phyloP scores from a whole-genome alignment of 495 filamentous ascomycete species.

The Penicillium riverlandense region DNA sequence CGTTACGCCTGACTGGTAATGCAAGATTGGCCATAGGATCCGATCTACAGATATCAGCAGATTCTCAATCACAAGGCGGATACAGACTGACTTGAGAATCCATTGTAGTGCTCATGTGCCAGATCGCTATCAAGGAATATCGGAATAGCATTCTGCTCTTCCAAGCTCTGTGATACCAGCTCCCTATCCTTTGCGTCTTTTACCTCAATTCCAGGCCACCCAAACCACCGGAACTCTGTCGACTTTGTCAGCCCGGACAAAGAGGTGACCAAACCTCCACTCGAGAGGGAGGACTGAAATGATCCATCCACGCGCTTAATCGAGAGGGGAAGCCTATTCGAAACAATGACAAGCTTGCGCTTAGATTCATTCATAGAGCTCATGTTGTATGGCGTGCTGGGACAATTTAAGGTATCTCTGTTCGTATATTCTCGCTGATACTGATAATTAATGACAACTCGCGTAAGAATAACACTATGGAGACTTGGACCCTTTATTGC shows the following conservation, averaged over 20 bases:
- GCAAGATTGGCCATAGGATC: constrained; percentile 84
- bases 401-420: too few relatives aligned
- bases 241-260: constrained; percentile 73
- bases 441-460: too few relatives aligned
- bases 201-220: constrained; percentile 77
- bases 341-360: constrained; percentile 43
- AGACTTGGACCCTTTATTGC: too few relatives aligned
- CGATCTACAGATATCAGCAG: constrained; percentile 47
- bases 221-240: constrained; percentile 83
- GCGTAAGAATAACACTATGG: too few relatives aligned
- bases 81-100: constrained; percentile 58
- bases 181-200: constrained; percentile 50
- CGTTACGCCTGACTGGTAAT: constrained; percentile 84
- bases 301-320: constrained; percentile 66
- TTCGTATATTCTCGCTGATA: too few relatives aligned
- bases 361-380: background rate
- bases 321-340: constrained; percentile 80
- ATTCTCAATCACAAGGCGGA: background rate
- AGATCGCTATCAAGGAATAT: constrained; percentile 63
- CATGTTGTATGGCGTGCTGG: too few relatives aligned
- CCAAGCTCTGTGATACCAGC: constrained; percentile 50
- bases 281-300: constrained; percentile 81
- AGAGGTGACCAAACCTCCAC: constrained; percentile 83
- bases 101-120: constrained; percentile 67
- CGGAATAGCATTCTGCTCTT: constrained; percentile 57